Base-by-base conservation (phyloP, 331 rosid genomes). In the Phaseolus coccineus region DNA sequence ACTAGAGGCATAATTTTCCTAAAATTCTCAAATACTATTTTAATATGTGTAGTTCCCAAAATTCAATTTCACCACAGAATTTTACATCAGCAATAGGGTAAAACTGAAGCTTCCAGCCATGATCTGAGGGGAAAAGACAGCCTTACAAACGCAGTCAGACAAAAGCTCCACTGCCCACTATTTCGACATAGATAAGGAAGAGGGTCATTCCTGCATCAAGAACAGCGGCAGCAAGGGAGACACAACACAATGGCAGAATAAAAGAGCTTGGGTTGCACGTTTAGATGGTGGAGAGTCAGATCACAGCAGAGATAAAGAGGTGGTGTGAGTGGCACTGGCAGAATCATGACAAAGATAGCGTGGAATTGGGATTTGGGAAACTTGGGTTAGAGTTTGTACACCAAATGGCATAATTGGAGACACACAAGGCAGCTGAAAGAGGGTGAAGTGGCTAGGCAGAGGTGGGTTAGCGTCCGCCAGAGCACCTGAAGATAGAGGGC, bases 21-120 rank as follows among this genome's bases (percentile, higher is more conserved):
- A 51, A 46, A 25, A 39, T 73, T 53, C 46, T 44, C 63, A 35
- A 50, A 14, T 50, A 50, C 55, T 14, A 15, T 50, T 63, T 70
- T 68, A 57, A 25, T 50, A 47, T 48, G 14, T 75, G n/a, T 48
- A 5, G 35, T 69, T 33, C 4, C 25, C 33, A 59, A 8, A 58
- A 66, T 59, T 58, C 72, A 33, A 51, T 50, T 50, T 75, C 53
- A 15, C 63, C 22, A 28, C 58, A 35, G 59, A 56, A 25, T 24
- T 63, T 67, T 42, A 3, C 47, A 63, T 65, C 57, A 12, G 39
- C 55, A 50, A 71, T 51, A 81, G 59, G 44, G n/a, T n/a, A 22
- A 46, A 56, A 48, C 28, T 62, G 53, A 47, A 33, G 57, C 9
- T 50, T 27, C 63, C 46, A 30, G 22, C 6, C 37, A 44, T 40